Conservation (phyloP, 257 asterid genomes). For the Eucommia ulmoides region DNA sequence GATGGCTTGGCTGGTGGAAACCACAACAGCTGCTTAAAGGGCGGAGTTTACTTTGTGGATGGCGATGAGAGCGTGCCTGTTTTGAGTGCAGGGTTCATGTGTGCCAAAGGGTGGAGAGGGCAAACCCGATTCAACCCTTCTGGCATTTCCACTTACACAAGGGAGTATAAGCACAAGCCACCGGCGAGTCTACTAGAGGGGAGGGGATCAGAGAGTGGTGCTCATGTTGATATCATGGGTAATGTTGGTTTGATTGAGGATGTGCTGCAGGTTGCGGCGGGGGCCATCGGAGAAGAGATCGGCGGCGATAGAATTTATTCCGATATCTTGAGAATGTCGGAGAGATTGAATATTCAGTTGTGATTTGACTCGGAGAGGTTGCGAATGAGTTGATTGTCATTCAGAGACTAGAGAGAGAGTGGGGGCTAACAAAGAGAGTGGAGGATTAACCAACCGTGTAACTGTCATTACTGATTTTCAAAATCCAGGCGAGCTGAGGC, state of each 20-base stretch:
- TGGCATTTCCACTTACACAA: conserved; percentile 34
- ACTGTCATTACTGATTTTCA: no score
- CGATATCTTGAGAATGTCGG: conserved; percentile 55
- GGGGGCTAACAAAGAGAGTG: no score
- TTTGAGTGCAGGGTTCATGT: conserved; percentile 77
- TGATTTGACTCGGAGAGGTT: no score
- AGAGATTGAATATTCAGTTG: conserved; percentile 35
- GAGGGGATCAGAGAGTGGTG: conserved; percentile 70
- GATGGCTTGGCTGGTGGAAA: conserved; percentile 59
- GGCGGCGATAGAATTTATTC: conserved; percentile 62
- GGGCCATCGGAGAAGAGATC: conserved; percentile 45
- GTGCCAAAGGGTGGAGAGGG: conserved; percentile 84
- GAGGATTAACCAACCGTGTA: no score
- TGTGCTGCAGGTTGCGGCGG: conserved; percentile 59
- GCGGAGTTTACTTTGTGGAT: conserved; percentile 62
- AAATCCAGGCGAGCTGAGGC: no score
- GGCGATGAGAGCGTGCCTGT: conserved; percentile 73
- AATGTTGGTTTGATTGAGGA: conserved; percentile 75
- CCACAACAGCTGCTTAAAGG: conserved; percentile 50
- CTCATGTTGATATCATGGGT: conserved; percentile 84
- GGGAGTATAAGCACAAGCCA: conserved; percentile 75
- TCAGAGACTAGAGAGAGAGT: no score
- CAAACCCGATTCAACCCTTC: conserved; percentile 80
- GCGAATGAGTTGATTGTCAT: no score
- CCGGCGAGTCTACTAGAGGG: conserved; percentile 70